A percentile compares a stretch with the other conserved stretches of the same genome.
phyloP scores from a whole-genome alignment of 1,284 basidiomycete genomes.

The Tetrapyrgos nigripes region DNA sequence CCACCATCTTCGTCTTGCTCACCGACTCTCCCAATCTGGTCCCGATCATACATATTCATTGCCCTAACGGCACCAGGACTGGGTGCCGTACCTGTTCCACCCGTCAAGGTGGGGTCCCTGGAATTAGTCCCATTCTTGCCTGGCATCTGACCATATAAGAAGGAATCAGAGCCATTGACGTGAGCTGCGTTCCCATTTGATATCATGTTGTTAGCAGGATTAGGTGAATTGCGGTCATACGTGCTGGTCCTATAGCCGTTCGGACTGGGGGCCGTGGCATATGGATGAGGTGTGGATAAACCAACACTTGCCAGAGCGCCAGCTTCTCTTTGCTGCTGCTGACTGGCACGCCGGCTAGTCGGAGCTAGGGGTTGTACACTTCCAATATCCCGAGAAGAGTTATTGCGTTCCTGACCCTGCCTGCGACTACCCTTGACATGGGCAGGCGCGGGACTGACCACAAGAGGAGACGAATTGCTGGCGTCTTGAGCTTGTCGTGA shows the following conservation, averaged over 20 bases:
- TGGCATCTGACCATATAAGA: constrained; percentile 60
- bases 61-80: constrained; percentile 44
- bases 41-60: constrained; percentile 65
- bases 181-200: constrained; percentile 46
- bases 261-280: constrained; percentile 64
- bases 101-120: constrained; percentile 50
- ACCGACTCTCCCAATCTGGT: constrained; percentile 55
- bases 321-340: constrained; percentile 58
- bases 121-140: constrained; percentile 54
- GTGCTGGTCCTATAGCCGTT: constrained; percentile 56
- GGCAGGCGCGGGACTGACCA: constrained; percentile 66
- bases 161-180: constrained; percentile 62
- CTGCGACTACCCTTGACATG: constrained; percentile 66
- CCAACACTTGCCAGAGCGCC: constrained; percentile 40
- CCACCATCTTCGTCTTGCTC: constrained; percentile 55
- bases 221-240: constrained; percentile 67
- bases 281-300: constrained; percentile 65
- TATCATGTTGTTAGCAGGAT: constrained; percentile 39
- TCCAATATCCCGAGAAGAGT: constrained; percentile 53
- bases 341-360: constrained; percentile 67
- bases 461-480: constrained; percentile 57
- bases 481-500: constrained; percentile 64
- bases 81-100: constrained; percentile 39
- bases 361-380: constrained; percentile 71
- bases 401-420: constrained; percentile 49